Percentiles rank a stretch among this genome's conserved stretches.
These are phyloP conservation scores for Phaffomyces antillensis DNA, from an alignment of 805 yeast genomes.

Conservation along the genomic window DNA sequence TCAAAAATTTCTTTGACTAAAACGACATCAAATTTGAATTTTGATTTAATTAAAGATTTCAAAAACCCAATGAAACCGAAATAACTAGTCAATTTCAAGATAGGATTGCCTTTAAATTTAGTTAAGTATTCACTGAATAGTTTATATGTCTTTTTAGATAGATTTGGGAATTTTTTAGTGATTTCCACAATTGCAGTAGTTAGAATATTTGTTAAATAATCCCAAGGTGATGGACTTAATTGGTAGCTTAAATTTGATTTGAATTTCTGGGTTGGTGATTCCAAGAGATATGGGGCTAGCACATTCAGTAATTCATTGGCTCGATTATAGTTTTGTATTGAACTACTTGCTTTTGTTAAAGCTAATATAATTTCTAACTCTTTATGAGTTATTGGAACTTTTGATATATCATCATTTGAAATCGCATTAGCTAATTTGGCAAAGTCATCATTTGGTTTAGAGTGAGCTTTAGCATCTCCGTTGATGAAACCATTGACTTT, in stretches of 20 bases:
- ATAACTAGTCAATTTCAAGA: constrained; percentile 15
- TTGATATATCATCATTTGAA: constrained; percentile 11
- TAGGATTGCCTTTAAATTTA: constrained; percentile 9
- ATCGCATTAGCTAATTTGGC: constrained; percentile 15
- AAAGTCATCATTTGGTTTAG: constrained; percentile 13
- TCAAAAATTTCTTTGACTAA: constrained; percentile 23
- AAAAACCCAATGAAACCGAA: constrained; percentile 34
- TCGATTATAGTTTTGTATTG: constrained; percentile 27
- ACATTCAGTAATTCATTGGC: constrained; percentile 34
- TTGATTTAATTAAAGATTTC: constrained; percentile 23
- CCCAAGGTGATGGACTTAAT: constrained; percentile 33
- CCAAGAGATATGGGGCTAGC: constrained; percentile 40
- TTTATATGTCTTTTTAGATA: constrained; percentile 12
- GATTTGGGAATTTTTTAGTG: constrained; percentile 23
- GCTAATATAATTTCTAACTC: constrained; percentile 52
- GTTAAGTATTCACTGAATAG: constrained; percentile 24
- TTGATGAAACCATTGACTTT: constrained; percentile 7
- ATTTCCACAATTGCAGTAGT: constrained; percentile 25
- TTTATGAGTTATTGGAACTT: constrained; percentile 30
- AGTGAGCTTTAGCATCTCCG: constrained; percentile 3
- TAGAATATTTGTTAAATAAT: constrained; percentile 28
- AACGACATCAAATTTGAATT: constrained; percentile 15
- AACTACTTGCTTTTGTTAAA: constrained; percentile 31
- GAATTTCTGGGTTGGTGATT: constrained; percentile 44
- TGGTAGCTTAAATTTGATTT: constrained; percentile 29